These are phyloP conservation scores for Cupressus sempervirens DNA, from an alignment of 75 land plant genomes.

Conservation along the genomic window DNA sequence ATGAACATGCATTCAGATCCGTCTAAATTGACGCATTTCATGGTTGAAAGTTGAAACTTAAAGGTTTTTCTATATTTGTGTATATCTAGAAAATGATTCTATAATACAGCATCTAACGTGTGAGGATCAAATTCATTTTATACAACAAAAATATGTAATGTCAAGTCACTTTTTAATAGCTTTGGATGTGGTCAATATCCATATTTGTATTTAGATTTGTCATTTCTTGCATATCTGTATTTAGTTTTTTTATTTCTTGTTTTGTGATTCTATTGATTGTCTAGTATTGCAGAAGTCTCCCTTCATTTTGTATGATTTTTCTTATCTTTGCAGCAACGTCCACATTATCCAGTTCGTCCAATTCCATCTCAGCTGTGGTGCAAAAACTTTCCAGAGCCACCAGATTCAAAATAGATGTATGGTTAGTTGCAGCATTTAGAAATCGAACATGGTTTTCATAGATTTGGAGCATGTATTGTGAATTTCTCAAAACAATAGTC, in stretches of 20 bases:
- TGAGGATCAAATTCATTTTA: not conserved
- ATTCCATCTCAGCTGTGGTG: constrained; percentile 85
- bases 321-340: constrained; percentile 57
- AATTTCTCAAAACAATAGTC: not conserved
- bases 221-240: not conserved
- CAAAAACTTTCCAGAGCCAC: constrained; percentile 48
- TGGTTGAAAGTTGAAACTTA: not conserved
- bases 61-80: not conserved
- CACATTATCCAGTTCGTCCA: constrained; percentile 58
- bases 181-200: not conserved
- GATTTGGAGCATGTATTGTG: not conserved
- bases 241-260: not conserved
- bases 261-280: not conserved
- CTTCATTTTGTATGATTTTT: not conserved
- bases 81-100: not conserved
- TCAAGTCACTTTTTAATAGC: not conserved
- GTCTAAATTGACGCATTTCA: not conserved
- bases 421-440: not conserved
- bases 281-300: not conserved
- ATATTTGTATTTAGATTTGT: not conserved
- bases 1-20: not conserved
- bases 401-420: constrained; percentile 13
- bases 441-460: not conserved
- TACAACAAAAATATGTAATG: not conserved
- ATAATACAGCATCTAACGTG: not conserved